Evolutionary conservation across 495 filamentous ascomycete species (phyloP).

Genomic region (Evansstolkia leycettana): DNA sequence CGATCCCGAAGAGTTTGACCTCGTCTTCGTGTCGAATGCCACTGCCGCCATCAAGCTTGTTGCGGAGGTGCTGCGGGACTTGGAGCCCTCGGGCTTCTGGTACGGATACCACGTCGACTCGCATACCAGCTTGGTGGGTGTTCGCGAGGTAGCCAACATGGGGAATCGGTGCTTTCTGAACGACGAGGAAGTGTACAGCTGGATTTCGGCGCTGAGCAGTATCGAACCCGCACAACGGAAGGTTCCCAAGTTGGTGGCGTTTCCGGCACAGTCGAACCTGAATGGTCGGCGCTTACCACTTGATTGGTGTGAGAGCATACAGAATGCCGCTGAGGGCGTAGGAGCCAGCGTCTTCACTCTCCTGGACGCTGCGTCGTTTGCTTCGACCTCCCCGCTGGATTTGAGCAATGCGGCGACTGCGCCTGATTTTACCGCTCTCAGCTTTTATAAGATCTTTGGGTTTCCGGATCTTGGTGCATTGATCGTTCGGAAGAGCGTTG

Average conservation of each 20-base stretch:
- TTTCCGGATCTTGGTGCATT: slow-evolving; percentile 86
- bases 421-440: slow-evolving; percentile 80
- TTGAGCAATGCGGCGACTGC: slow-evolving; percentile 45
- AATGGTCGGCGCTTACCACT: slow-evolving; percentile 69
- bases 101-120: slow-evolving; percentile 76
- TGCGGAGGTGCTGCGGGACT: slow-evolving; percentile 55
- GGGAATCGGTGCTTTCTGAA: slow-evolving; percentile 53
- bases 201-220: slow-evolving; percentile 36
- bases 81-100: slow-evolving; percentile 50
- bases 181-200: slow-evolving; percentile 55
- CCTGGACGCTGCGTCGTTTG: slow-evolving; percentile 82
- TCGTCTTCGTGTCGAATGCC: slow-evolving; percentile 87
- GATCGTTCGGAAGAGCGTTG: slow-evolving; percentile 66
- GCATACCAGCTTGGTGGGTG: slow-evolving; percentile 82
- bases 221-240: slow-evolving; percentile 11
- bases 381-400: slow-evolving; percentile 65
- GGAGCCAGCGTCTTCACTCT: slow-evolving; percentile 46
- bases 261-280: slow-evolving; percentile 89
- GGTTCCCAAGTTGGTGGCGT: slow-evolving; percentile 53
- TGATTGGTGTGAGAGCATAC: slow-evolving; percentile 50
- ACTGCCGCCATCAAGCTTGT: slow-evolving; percentile 87
- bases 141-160: slow-evolving; percentile 54
- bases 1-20: slow-evolving; percentile 68
- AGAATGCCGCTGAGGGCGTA: slow-evolving; percentile 12
- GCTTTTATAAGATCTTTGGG: slow-evolving; percentile 95